These are phyloP conservation scores for Coniophora puteana DNA, from an alignment of 1,284 basidiomycete genomes.

Conservation along the genomic window DNA sequence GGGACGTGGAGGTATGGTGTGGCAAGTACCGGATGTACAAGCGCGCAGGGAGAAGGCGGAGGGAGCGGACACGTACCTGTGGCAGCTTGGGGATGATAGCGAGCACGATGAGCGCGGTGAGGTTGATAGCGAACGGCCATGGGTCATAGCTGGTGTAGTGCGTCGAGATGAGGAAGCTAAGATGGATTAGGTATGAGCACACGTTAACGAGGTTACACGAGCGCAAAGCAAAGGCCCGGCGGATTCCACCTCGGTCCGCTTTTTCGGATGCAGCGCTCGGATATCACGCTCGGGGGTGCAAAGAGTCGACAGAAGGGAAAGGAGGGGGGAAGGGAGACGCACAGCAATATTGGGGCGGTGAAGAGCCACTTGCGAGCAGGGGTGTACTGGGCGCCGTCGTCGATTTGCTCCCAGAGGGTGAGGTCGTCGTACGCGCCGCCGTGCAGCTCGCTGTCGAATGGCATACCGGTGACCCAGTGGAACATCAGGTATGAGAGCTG, in stretches of 20 bases:
- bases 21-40: too few species aligned
- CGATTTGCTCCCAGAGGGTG: constrained; percentile 99
- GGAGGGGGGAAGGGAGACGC: constrained; percentile 41
- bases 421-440: constrained; percentile 96
- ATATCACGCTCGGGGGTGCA: too few species aligned
- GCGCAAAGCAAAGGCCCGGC: too few species aligned
- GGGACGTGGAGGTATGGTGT: too few species aligned
- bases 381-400: constrained; percentile 97
- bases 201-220: too few species aligned
- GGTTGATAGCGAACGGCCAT: constrained; percentile 89
- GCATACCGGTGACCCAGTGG: constrained; percentile 96
- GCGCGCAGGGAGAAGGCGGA: background rate
- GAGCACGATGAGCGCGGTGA: constrained; percentile 72
- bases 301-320: constrained; percentile 96
- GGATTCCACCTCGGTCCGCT: too few species aligned
- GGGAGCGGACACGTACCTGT: constrained; percentile 45
- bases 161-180: constrained; percentile 94
- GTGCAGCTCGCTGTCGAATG: constrained; percentile 86
- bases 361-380: constrained; percentile 98
- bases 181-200: too few species aligned
- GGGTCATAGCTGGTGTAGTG: constrained; percentile 98
- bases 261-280: too few species aligned
- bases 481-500: constrained; percentile 98
- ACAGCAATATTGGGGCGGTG: constrained; percentile 89
- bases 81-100: constrained; percentile 97